A percentile compares a stretch with the other conserved stretches of the same genome.
Evolutionary conservation across 176 grass and related monocot genomes (phyloP).

Genomic region (Triticum monococcum): DNA sequence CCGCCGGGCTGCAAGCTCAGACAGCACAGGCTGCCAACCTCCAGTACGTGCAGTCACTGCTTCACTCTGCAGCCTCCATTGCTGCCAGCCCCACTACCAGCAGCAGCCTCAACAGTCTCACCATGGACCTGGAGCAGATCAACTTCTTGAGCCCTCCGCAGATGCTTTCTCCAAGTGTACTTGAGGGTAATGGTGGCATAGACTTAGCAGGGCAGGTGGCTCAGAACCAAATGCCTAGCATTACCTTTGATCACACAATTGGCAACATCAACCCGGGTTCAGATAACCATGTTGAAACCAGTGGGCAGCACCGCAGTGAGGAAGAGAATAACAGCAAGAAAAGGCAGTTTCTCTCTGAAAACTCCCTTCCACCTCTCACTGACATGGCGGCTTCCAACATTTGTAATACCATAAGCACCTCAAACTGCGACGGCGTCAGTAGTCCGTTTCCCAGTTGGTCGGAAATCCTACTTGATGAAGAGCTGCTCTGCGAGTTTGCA

Average conservation of each 20-base stretch:
- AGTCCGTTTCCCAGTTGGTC: constrained; percentile 46
- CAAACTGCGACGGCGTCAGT: constrained; percentile 37
- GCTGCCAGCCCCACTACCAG: background rate
- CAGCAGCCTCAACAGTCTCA: background rate
- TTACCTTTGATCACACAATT: constrained; percentile 32
- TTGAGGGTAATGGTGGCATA: background rate
- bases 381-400: constrained; percentile 39
- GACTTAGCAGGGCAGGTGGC: constrained; percentile 25
- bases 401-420: constrained; percentile 40
- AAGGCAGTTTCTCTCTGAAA: constrained; percentile 28
- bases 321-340: constrained; percentile 29
- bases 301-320: background rate
- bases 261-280: constrained; percentile 22
- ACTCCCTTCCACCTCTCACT: constrained; percentile 56
- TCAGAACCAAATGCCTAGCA: constrained; percentile 31
- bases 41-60: constrained; percentile 18
- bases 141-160: constrained; percentile 41
- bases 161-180: constrained; percentile 34
- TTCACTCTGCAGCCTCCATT: constrained; percentile 3
- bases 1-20: constrained; percentile 27
- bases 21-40: constrained; percentile 34
- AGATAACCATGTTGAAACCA: background rate
- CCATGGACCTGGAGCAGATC: constrained; percentile 40
- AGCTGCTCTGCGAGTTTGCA: constrained; percentile 43
- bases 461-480: constrained; percentile 69